phyloP scores from a whole-genome alignment of 2,329 filamentous ascomycete genomes.

The Metarhizium anisopliae region DNA sequence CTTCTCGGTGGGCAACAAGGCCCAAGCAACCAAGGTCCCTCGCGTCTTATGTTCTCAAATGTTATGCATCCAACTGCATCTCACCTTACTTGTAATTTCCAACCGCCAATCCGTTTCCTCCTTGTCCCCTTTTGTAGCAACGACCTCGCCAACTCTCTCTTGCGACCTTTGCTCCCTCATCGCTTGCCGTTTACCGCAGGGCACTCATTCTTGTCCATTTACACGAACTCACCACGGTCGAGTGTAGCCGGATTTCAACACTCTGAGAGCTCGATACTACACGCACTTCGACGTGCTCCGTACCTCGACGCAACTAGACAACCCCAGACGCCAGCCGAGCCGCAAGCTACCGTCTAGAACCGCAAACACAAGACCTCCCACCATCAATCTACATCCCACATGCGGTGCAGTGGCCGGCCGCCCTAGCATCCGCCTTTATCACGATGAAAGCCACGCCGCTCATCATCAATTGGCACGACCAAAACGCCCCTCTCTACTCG shows the following conservation, averaged over 20 bases:
- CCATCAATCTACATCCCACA: constrained; percentile 11
- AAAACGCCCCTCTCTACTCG: constrained; percentile 94
- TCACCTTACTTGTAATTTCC: constrained; percentile 1
- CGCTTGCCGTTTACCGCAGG: background rate
- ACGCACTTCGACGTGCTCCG: too few relatives aligned
- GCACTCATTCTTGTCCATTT: background rate
- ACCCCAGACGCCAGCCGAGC: background rate
- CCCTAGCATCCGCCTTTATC: constrained; percentile 19
- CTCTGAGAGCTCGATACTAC: too few relatives aligned
- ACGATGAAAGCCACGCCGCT: constrained; percentile 93
- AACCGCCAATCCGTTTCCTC: background rate
- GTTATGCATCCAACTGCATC: background rate
- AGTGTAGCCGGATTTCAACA: background rate
- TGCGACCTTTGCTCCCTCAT: constrained; percentile 11
- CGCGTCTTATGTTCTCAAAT: background rate
- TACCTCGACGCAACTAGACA: background rate
- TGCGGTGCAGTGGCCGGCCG: constrained; percentile 20
- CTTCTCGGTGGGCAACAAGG: background rate
- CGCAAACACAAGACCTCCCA: background rate
- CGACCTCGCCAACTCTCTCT: background rate
- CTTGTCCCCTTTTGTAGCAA: background rate
- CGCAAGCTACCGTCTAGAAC: background rate
- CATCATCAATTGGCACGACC: constrained; percentile 98
- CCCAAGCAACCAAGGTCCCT: background rate
- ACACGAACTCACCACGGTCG: background rate